These are phyloP conservation scores for Calonectria honghensis DNA, from an alignment of 2,329 filamentous ascomycete genomes.

Conservation along the genomic window DNA sequence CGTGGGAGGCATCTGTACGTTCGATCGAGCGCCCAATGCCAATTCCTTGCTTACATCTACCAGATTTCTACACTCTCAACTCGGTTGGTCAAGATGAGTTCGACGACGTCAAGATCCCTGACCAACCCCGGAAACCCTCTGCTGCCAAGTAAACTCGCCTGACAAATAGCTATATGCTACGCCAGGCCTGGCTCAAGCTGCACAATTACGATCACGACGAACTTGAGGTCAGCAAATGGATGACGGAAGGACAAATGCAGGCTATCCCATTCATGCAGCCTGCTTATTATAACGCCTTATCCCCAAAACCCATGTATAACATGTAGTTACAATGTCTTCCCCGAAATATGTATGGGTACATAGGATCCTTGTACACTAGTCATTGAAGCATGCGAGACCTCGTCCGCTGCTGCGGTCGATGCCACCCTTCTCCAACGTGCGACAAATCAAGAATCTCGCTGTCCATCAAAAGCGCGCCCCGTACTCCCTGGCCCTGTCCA, in stretches of 20 bases:
- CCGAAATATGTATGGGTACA: constrained; percentile 51
- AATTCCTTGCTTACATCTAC: constrained; percentile 43
- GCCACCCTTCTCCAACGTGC: constrained; percentile 42
- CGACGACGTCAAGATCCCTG: constrained; percentile 93
- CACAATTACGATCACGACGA: constrained; percentile 18
- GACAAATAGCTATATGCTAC: neutral
- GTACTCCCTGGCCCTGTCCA: constrained; percentile 45
- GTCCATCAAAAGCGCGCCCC: constrained; percentile 37
- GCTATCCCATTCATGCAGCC: constrained; percentile 46
- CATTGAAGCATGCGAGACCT: constrained; percentile 42
- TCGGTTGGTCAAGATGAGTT: constrained; percentile 98
- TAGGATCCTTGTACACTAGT: constrained; percentile 50
- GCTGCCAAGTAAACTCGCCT: constrained; percentile 57
- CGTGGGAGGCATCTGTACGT: constrained; percentile 91
- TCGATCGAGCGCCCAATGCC: constrained; percentile 11
- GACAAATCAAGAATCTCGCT: constrained; percentile 42
- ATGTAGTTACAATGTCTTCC: constrained; percentile 48
- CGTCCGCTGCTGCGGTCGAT: constrained; percentile 44
- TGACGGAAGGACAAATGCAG: constrained; percentile 40
- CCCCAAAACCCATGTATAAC: constrained; percentile 48
- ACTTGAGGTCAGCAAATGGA: constrained; percentile 19
- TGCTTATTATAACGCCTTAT: constrained; percentile 47
- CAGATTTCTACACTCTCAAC: constrained; percentile 80
- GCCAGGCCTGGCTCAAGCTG: neutral
- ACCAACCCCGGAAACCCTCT: constrained; percentile 75